Conservation (phyloP, 768 basidiomycete genomes). For the Dendrothele bispora region DNA sequence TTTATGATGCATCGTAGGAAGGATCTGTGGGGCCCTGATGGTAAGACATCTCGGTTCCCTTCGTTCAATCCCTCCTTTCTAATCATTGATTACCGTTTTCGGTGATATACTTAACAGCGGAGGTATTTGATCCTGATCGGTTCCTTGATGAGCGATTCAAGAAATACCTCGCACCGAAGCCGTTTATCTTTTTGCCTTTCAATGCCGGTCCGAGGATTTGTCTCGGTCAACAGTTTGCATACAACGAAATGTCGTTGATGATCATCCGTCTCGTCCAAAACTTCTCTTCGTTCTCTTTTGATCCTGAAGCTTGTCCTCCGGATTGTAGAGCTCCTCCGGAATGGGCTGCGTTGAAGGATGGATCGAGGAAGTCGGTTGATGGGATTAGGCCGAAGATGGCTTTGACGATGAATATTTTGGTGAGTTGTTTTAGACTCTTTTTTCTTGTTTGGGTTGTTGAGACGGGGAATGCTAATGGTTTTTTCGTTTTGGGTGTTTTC, state of each 20-base stretch:
- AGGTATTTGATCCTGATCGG: constrained; percentile 70
- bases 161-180: constrained; percentile 60
- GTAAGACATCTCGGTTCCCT: constrained; percentile 32
- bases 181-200: constrained; percentile 66
- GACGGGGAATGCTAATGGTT: constrained; percentile 2
- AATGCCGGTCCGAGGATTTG: constrained; percentile 15
- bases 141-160: constrained; percentile 66
- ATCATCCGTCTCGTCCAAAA: constrained; percentile 62
- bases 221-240: constrained; percentile 41
- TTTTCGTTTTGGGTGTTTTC: neutral
- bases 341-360: constrained; percentile 45
- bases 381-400: constrained; percentile 51
- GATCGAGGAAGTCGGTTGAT: constrained; percentile 52
- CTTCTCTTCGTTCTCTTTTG: constrained; percentile 50
- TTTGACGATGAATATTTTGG: constrained; percentile 54
- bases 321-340: constrained; percentile 43
- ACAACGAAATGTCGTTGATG: constrained; percentile 54
- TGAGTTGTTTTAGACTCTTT: constrained; percentile 21
- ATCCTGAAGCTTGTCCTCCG: constrained; percentile 43
- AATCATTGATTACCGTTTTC: too few species aligned
- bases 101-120: constrained; percentile 35
- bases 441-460: neutral
- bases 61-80: neutral
- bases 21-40: constrained; percentile 74
- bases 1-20: constrained; percentile 65